These are phyloP conservation scores for Ulvella scutata DNA, from an alignment of 139 green algal species.

Conservation along the genomic window DNA sequence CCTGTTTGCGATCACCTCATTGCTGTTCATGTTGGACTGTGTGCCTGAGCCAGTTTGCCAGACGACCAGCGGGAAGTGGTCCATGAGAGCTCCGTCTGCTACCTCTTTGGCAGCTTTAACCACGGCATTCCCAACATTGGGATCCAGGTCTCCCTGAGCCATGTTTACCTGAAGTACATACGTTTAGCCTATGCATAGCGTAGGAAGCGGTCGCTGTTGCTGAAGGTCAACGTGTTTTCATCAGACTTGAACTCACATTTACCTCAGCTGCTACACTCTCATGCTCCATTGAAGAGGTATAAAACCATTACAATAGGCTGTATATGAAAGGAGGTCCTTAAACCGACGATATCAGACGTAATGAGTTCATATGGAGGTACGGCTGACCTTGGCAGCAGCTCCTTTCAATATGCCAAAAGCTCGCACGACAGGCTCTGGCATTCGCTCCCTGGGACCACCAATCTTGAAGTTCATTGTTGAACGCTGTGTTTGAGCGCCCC, in stretches of 20 bases:
- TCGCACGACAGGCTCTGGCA: conserved; percentile 78
- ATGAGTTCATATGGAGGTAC: background rate
- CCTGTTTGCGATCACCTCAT: conserved; percentile 82
- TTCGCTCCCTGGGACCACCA: conserved; percentile 68
- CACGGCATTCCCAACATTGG: conserved; percentile 43
- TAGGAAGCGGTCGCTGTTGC: no score
- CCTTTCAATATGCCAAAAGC: conserved; percentile 87
- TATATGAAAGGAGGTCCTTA: background rate
- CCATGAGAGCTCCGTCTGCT: conserved; percentile 58
- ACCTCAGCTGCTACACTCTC: no score
- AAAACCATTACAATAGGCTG: background rate
- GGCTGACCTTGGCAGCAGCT: conserved; percentile 51
- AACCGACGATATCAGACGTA: no score
- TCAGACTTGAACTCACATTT: no score
- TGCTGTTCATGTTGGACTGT: conserved; percentile 96
- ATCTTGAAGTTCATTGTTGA: conserved; percentile 95
- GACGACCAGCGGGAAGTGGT: conserved; percentile 85
- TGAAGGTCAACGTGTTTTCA: no score
- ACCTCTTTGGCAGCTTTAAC: conserved; percentile 61
- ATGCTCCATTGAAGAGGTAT: no score
- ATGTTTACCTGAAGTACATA: conserved; percentile 48
- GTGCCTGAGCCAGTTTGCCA: conserved; percentile 92
- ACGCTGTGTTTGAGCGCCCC: conserved; percentile 95
- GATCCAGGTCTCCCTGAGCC: conserved; percentile 37
- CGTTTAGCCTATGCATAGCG: background rate